Evolutionary conservation across 306 rosid genomes (phyloP).

Genomic region (Rosa persica): DNA sequence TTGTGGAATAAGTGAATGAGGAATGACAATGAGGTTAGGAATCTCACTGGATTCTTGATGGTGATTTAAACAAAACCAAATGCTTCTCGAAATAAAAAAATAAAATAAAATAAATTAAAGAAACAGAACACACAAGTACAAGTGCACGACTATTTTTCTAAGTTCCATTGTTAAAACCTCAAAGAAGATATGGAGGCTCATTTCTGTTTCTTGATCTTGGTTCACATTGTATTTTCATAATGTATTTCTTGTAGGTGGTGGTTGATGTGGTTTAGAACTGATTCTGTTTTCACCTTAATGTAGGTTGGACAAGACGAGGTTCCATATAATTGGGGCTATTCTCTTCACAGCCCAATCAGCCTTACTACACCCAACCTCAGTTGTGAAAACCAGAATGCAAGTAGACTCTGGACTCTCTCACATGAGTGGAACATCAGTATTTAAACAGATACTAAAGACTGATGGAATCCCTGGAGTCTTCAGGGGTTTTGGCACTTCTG

Average conservation of each 20-base stretch:
- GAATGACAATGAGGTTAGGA: neutral
- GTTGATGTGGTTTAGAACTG: neutral
- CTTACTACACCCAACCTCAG: slow-evolving; percentile 71
- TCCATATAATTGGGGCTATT: slow-evolving; percentile 71
- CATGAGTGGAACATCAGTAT: slow-evolving; percentile 50
- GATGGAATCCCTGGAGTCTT: slow-evolving; percentile 75
- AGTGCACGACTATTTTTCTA: neutral
- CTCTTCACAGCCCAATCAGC: slow-evolving; percentile 76
- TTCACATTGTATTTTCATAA: neutral
- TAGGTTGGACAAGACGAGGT: slow-evolving; percentile 84
- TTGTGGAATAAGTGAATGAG: neutral
- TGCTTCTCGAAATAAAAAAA: neutral
- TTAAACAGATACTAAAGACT: slow-evolving; percentile 48
- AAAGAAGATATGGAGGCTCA: neutral
- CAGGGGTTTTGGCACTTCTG: slow-evolving; percentile 85
- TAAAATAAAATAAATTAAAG: no score
- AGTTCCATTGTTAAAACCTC: neutral
- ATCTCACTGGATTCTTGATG: neutral
- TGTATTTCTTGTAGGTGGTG: neutral
- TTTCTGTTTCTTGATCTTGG: neutral
- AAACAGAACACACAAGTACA: neutral
- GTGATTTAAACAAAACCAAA: neutral
- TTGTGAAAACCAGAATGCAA: slow-evolving; percentile 88
- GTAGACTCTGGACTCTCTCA: slow-evolving; percentile 56
- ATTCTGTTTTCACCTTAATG: neutral